Evolutionary conservation across 768 basidiomycete species (phyloP).

Genomic region (Amanita phalloides): DNA sequence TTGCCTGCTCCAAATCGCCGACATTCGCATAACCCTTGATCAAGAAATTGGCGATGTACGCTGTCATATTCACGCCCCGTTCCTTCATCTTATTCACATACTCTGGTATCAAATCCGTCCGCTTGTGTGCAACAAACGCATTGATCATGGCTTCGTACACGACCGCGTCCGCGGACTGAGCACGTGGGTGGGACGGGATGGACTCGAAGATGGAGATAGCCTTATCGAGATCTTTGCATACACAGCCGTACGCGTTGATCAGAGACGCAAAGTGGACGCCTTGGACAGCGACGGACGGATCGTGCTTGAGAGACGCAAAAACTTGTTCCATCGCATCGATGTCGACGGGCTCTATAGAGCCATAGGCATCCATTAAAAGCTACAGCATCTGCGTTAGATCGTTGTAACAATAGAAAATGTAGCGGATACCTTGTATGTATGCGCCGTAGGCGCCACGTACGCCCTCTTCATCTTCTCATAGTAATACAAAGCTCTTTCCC

Average conservation of each 20-base stretch:
- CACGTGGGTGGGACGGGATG: constrained; percentile 38
- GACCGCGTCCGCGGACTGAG: constrained; percentile 65
- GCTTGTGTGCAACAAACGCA: constrained; percentile 68
- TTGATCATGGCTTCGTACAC: constrained; percentile 88
- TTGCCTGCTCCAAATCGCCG: constrained; percentile 60
- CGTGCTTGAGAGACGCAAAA: constrained; percentile 47
- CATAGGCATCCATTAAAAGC: constrained; percentile 86
- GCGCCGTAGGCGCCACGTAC: constrained; percentile 64
- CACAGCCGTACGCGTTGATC: constrained; percentile 84
- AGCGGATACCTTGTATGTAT: constrained; percentile 79
- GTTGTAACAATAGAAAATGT: background rate
- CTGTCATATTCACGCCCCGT: constrained; percentile 76
- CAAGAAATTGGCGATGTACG: constrained; percentile 86
- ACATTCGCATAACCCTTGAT: constrained; percentile 64
- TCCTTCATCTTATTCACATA: constrained; percentile 54
- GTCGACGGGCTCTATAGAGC: constrained; percentile 76
- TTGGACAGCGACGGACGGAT: constrained; percentile 31
- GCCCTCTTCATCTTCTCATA: constrained; percentile 54
- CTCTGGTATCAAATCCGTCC: constrained; percentile 62
- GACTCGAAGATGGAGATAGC: constrained; percentile 73
- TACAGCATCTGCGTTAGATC: constrained; percentile 17
- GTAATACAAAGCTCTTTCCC: constrained; percentile 65
- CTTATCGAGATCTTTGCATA: constrained; percentile 62
- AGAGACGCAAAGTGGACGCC: constrained; percentile 62
- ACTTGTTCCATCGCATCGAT: constrained; percentile 57